phyloP scores from a whole-genome alignment of 257 asterid genomes.

The Euphrasia confusa region DNA sequence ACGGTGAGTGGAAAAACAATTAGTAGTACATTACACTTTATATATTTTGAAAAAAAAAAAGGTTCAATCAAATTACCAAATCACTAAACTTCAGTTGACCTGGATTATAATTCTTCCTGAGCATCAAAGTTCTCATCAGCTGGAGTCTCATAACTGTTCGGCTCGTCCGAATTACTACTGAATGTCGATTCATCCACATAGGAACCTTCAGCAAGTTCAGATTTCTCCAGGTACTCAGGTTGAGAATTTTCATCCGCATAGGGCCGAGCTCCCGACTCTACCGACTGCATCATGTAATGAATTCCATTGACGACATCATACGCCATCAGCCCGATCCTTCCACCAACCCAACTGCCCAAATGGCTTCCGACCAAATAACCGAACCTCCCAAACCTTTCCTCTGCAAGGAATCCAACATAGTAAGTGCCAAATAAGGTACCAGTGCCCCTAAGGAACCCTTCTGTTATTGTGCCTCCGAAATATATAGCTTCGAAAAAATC shows the following conservation, averaged over 20 bases:
- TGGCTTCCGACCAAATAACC: slow-evolving; percentile 91
- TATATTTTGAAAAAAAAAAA: background rate
- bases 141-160: slow-evolving; percentile 34
- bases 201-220: slow-evolving; percentile 34
- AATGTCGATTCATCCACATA: slow-evolving; percentile 23
- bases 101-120: slow-evolving; percentile 54
- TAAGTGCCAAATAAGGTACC: slow-evolving; percentile 88
- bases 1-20: background rate
- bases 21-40: background rate
- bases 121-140: slow-evolving; percentile 36
- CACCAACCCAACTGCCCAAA: slow-evolving; percentile 96
- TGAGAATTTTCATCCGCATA: slow-evolving; percentile 26
- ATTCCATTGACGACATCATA: slow-evolving; percentile 81
- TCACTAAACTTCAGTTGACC: slow-evolving; percentile 25
- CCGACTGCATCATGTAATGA: slow-evolving; percentile 43
- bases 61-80: slow-evolving; percentile 2
- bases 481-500: slow-evolving; percentile 88
- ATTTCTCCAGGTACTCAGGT: slow-evolving; percentile 26
- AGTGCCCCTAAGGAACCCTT: slow-evolving; percentile 81
- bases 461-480: slow-evolving; percentile 81
- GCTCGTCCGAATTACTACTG: slow-evolving; percentile 31
- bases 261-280: slow-evolving; percentile 33
- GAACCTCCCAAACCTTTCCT: slow-evolving; percentile 70
- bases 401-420: slow-evolving; percentile 62
- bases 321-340: slow-evolving; percentile 80